phyloP scores from a whole-genome alignment of 2,329 filamentous ascomycete species.

The Emergomyces africanus region DNA sequence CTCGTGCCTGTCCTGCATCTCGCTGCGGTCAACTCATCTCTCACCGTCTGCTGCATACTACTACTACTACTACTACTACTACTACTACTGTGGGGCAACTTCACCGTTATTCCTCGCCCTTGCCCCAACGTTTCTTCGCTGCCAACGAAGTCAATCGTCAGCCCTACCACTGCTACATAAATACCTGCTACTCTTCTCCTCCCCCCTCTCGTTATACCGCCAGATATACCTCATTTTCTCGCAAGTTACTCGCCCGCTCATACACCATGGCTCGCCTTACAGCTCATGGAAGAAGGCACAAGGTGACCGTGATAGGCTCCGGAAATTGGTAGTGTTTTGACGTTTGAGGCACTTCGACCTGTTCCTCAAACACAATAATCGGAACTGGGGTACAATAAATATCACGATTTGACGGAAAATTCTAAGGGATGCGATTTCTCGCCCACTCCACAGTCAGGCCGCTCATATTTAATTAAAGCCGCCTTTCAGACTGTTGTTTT shows the following conservation, averaged over 20 bases:
- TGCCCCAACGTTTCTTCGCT: not conserved
- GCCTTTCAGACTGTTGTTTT: too few species aligned
- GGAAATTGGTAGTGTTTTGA: conserved; percentile 80
- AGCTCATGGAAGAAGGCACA: conserved; percentile 60
- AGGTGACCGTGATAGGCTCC: conserved; percentile 86
- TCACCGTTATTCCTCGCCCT: not conserved
- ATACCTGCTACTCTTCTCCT: not conserved
- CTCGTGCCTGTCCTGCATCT: not conserved
- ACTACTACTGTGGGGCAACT: not conserved
- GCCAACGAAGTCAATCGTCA: not conserved
- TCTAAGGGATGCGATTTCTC: too few species aligned
- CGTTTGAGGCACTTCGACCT: too few species aligned
- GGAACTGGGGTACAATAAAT: too few species aligned
- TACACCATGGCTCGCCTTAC: conserved; percentile 36
- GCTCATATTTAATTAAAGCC: too few species aligned
- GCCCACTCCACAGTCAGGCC: too few species aligned
- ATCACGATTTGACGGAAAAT: too few species aligned
- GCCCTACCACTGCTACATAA: not conserved
- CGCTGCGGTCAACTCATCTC: not conserved
- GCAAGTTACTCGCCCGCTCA: not conserved
- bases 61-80: too few species aligned
- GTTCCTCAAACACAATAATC: too few species aligned
- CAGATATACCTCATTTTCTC: not conserved
- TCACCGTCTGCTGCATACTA: not conserved
- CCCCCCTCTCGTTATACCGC: not conserved